phyloP scores from a whole-genome alignment of 805 yeast genomes.

The Wickerhamiella kazuoi region DNA sequence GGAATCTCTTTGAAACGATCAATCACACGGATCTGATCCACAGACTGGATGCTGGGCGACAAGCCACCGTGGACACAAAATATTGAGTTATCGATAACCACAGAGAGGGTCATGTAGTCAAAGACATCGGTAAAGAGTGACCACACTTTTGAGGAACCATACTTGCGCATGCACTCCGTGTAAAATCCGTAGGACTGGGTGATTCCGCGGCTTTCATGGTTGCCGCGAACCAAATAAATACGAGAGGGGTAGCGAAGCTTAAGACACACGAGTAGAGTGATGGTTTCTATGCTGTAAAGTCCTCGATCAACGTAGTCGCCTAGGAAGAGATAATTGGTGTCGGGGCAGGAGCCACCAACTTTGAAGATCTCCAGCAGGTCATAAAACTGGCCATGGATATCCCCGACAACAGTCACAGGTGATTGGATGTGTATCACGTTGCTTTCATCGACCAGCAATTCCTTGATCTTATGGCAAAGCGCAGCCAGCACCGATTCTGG shows the following conservation, averaged over 20 bases:
- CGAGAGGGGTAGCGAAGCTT: constrained; percentile 79
- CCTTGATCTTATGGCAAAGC: constrained; percentile 66
- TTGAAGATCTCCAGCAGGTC: constrained; percentile 82
- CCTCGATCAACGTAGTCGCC: constrained; percentile 98
- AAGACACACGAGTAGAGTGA: constrained; percentile 59
- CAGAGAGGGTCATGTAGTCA: constrained; percentile 77
- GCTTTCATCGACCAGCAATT: constrained; percentile 58
- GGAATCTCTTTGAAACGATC: constrained; percentile 92
- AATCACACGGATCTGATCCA: constrained; percentile 77
- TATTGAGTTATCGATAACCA: constrained; percentile 73
- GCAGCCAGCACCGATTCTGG: constrained; percentile 57
- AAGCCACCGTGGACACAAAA: constrained; percentile 96
- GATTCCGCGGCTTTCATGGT: constrained; percentile 91
- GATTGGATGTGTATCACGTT: constrained; percentile 70
- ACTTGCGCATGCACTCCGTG: constrained; percentile 81
- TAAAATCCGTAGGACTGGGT: constrained; percentile 96
- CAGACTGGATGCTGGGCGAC: constrained; percentile 84
- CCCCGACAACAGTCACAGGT: constrained; percentile 94
- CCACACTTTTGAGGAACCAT: constrained; percentile 74
- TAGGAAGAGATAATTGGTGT: constrained; percentile 77
- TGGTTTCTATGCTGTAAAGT: constrained; percentile 82
- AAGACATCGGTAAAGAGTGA: constrained; percentile 75
- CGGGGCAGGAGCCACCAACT: constrained; percentile 86
- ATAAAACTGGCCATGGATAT: constrained; percentile 93
- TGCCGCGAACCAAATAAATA: constrained; percentile 72